Base-by-base conservation (phyloP, 106 monocot species). In the Platanthera guangdongensis region DNA sequence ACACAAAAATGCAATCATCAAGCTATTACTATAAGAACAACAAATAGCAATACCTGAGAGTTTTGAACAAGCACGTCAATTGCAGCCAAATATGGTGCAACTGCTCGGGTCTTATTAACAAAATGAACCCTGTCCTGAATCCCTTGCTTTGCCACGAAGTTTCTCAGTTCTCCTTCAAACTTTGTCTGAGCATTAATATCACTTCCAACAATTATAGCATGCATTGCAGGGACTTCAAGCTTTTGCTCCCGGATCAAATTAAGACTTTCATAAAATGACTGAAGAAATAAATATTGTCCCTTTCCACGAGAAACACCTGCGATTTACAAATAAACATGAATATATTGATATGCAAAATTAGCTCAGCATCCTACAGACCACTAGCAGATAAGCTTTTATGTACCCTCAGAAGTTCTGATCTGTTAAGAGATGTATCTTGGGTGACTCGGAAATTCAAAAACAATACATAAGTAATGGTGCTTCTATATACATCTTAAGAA, bases 281-380 rank as follows among this genome's bases (percentile, higher is more conserved):
- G 88, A 39, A 97, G 91, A 82, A 97, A 97, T 67, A 94, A 81
- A 82, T 94, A 88, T 60, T 97, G 94, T 9, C 91, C 97, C 77
- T 97, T 97, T 14, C 97, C 97, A 53, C 94, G 87, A 75, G 97
- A 97, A 51, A 97, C 97, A 84, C 95, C 92, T 95, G 79, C 77
- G 87, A 62, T 64, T 68, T 50, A 68, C 22, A 39, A 52, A 51
- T 51, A 30, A 64, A 64, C 55, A n/a, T 55, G 63, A 19, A 64
- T 25, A 64, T 64, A 3, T 13, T 39, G 9, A 30, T 9, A 22
- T 30, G 12, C 12, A 39, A 13, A 67, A 67, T 32, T 39, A 67
- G 67, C 25, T 30, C 12, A 22, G 3, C 30, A 67, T 67, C 67
- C 67, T 67, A 30, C 19, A 22, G 12, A 30, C 39, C 67, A 67